Evolutionary conservation across 441 rosid genomes (phyloP), one percentile per base, ranked within the genome.

Genomic region (Erysimum cheiri): DNA sequence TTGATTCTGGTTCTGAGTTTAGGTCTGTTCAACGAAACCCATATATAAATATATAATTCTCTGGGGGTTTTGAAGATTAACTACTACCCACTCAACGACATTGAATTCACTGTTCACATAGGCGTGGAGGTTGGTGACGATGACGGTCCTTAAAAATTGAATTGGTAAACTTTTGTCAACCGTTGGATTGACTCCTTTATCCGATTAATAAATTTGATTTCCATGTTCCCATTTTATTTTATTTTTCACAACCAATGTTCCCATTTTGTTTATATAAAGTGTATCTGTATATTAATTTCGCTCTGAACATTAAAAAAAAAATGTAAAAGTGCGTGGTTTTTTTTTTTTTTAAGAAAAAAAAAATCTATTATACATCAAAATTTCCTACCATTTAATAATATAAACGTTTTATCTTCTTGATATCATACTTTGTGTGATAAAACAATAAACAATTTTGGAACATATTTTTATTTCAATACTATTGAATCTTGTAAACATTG

Each of bases 41-140:
- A 33, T 44, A 57, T 22, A 41, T 41, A 57, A 19, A 19, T 22
- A 41, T 41, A 56, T 31, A 35, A 19, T 26, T 24, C 29, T 55
- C 15, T 11, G 47, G 29, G 22, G 41, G 41, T 14, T 52, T 52
- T 35, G 14, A 64, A 48, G 44, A 52, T 33, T 31, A 44, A 56
- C 46, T 44, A 8, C 43, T 3, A 55, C 64, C 63, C n/a, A 55
- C 55, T 17, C 44, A 33, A 55, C 24, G 63, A 54, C 46, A 48
- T 13, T 35, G 19, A 29, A 44, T 29, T 2, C 5, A 35, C 33
- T 37, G 4, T 57, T 35, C 26, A 55, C 12, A 47, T 31, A 17
- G 5, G 33, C 59, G 66, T 72, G 60, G 77, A 72, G 77, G 66
- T 64, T 64, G 66, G 65, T 37, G 37, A 39, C 64, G 58, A 64